A percentile compares a stretch with the other conserved stretches of the same genome.
Evolutionary conservation across 78 protist species (phyloP).

Genomic region (Planoprotostelium fungivorum): DNA sequence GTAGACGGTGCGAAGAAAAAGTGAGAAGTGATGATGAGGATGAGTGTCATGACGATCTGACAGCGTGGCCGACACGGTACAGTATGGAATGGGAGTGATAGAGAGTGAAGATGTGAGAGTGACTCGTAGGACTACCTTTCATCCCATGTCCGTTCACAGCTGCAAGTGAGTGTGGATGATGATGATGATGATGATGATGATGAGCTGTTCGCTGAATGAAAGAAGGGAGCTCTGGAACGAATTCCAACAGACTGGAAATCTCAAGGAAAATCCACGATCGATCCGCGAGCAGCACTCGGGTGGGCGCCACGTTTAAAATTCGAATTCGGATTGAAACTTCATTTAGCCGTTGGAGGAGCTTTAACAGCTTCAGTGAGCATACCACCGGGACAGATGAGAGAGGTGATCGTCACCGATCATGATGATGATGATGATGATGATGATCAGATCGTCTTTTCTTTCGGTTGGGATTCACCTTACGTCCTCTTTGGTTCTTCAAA

Average conservation of each 20-base stretch:
- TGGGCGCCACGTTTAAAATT: no score
- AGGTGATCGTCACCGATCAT: background rate
- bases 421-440: no score
- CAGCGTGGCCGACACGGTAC: background rate
- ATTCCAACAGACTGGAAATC: background rate
- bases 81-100: background rate
- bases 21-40: background rate
- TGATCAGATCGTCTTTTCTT: conserved; percentile 18
- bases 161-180: background rate
- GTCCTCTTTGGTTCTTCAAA: conserved; percentile 9
- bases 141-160: background rate
- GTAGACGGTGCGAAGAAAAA: background rate
- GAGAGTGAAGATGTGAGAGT: background rate
- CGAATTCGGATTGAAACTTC: no score
- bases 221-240: no score
- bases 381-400: conserved; percentile 8
- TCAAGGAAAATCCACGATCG: background rate
- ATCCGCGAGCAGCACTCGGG: no score
- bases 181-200: no score
- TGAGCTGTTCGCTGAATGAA: no score
- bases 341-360: conserved; percentile 51
- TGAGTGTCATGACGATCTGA: background rate
- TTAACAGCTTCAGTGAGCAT: conserved; percentile 33
- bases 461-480: conserved; percentile 53
- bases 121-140: background rate